Base-by-base conservation (phyloP, 108 stramenopile species). In the Cylindrotheca closterium region DNA sequence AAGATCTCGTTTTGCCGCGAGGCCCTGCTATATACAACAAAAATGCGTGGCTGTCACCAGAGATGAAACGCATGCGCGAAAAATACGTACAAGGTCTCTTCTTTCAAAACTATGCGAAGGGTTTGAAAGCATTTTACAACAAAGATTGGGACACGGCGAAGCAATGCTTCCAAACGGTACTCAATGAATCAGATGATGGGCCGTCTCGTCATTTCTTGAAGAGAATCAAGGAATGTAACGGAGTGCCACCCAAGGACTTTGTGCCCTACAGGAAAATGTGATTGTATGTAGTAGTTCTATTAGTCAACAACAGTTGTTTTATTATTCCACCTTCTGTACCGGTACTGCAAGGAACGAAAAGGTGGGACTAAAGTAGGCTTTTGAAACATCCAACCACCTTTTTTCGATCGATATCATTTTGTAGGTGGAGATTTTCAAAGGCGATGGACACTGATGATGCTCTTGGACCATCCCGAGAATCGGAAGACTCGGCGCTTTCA, bases 201-300 rank as follows among this genome's bases (percentile, higher is more conserved):
- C 88, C 88, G 32, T 85, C 85, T 1, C 31, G 51, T 46, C 80
- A 85, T 58, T 87, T 79, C 48, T 58, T 89, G 59, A 54, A 79
- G 3, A 33, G 67, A 37, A 89, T 89, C 10, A 52, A 73, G 34
- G 47, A 80, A 47, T 56, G 82, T 34, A 69, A 79, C 30, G 75
- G 81, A 19, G 59, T 74, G 1, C 85, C 85, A 8, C 88, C 88
- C 18, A 61, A 65, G 29, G 51, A 75, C 32, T 89, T 89, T 42
- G 30, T 45, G 42, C 27, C 28, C 0, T 72, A 68, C 34, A 65
- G 77, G n/a, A n/a, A n/a, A n/a, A n/a, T n/a, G n/a, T n/a, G n/a
- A n/a, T n/a, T n/a, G n/a, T n/a, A n/a, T n/a, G n/a, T n/a, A n/a
- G n/a, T n/a, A n/a, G n/a, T n/a, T n/a, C n/a, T n/a, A n/a, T n/a